Evolutionary conservation across 306 rosid genomes (phyloP), one percentile per base, ranked within the genome.

Genomic region (Cicer bijugum): DNA sequence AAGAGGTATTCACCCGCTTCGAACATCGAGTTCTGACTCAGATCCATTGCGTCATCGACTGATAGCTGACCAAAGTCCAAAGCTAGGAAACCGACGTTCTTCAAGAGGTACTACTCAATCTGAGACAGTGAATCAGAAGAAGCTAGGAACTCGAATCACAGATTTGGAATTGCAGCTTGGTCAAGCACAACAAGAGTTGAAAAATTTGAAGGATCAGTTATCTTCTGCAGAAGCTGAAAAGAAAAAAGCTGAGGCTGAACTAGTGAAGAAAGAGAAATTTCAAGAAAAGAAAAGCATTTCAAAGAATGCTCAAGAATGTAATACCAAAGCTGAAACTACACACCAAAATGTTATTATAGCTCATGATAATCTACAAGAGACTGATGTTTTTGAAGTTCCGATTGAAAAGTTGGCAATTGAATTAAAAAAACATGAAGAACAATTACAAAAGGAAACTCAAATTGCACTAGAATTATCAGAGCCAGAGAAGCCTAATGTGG

Each of bases 151-250:
- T 60, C 90, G 95, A 46, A 85, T 91, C 61, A 89, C 97, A 43
- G 92, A 89, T 76, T 80, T 91, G 76, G 97, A 91, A 80, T 87
- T 91, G 17, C 95, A 91, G 78, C 95, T 91, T 44, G 92, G 92
- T 23, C 95, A 91, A 72, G 97, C 97, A 42, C 97, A 91, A 46
- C 79, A 80, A 59, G 95, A 91, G 72, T 67, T 91, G 70, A 84
- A 75, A 80, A 48, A 35, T 51, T 47, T 91, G 14, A 91, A 91
- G 82, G 81, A 91, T 28, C 97, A 89, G 84, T 78, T 91, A 75
- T 85, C 80, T 68, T 87, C 95, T 47, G 97, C 95, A 5, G 95
- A 91, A 74, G 92, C 92, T 45, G 97, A 94, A 20, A 91, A 86
- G 85, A 89, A 70, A 81, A 87, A 87, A 86, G 95, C 91, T 66